A percentile compares a stretch with the other conserved stretches of the same genome.
Evolutionary conservation across 177 flowering plant species (phyloP).

Genomic region (Tripterygium wilfordii): DNA sequence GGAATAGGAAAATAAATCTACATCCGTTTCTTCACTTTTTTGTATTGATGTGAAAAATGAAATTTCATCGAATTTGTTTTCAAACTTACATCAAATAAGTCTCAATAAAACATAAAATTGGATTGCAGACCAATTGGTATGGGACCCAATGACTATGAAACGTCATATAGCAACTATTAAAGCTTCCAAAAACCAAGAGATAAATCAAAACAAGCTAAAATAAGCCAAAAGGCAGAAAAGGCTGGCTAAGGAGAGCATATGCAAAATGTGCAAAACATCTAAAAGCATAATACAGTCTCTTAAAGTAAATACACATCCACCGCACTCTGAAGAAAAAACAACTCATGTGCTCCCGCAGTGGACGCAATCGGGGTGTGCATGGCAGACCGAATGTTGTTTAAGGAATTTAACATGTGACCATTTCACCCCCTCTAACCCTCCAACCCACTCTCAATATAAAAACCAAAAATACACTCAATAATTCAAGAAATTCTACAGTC

Average conservation of each 20-base stretch:
- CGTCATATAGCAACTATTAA: conserved; percentile 8
- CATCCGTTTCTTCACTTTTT: not conserved
- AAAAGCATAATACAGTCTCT: conserved; percentile 1
- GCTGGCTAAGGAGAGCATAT: not conserved
- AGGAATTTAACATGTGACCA: too few species aligned
- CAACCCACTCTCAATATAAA: too few species aligned
- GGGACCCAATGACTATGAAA: conserved; percentile 16
- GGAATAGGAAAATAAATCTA: not conserved
- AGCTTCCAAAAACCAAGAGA: conserved; percentile 9
- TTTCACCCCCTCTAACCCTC: too few species aligned
- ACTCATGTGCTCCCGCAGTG: too few species aligned
- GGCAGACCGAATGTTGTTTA: too few species aligned
- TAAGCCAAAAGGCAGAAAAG: not conserved
- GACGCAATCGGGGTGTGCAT: too few species aligned
- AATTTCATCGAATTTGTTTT: conserved; percentile 4
- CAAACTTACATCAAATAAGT: too few species aligned
- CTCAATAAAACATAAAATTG: not conserved
- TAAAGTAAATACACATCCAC: conserved; percentile 4
- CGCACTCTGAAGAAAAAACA: too few species aligned
- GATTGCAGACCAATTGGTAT: conserved; percentile 1
- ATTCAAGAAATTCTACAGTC: too few species aligned
- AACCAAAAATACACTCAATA: too few species aligned
- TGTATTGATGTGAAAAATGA: not conserved
- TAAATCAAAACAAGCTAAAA: conserved; percentile 14
- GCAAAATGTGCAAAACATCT: not conserved